Evolutionary conservation across 2,329 filamentous ascomycete species (phyloP).

Genomic region (Alternaria alternata): DNA sequence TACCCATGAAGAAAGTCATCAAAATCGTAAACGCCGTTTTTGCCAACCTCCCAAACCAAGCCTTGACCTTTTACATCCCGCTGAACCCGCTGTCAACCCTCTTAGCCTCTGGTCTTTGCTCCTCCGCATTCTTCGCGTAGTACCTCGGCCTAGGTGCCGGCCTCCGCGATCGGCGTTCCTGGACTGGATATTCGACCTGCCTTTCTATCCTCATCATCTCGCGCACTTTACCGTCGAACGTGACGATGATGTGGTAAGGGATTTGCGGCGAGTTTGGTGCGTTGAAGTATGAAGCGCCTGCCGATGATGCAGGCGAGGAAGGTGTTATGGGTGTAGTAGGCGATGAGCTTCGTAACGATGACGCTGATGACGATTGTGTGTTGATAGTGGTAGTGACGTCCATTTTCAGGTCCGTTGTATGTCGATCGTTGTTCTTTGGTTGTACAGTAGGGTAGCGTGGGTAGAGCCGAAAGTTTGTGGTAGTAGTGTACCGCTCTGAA

Average conservation of each 20-base stretch:
- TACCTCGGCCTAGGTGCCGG: conserved; percentile 18
- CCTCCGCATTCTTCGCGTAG: conserved; percentile 14
- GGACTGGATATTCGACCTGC: conserved; percentile 13
- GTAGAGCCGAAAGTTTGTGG: background rate
- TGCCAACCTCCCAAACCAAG: background rate
- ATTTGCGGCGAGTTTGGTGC: conserved; percentile 25
- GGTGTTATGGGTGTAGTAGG: conserved; percentile 10
- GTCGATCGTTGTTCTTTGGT: conserved; percentile 1
- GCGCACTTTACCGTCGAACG: conserved; percentile 37
- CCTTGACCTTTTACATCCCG: background rate
- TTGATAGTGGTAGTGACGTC: conserved; percentile 3
- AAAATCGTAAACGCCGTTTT: conserved; percentile 2
- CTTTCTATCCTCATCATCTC: conserved; percentile 35
- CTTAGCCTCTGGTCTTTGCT: conserved; percentile 5
- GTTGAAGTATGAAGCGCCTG: conserved; percentile 8
- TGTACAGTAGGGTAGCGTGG: background rate
- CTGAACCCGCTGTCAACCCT: background rate
- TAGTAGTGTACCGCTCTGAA: conserved; percentile 1
- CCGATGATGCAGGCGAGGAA: conserved; percentile 13
- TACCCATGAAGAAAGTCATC: conserved; percentile 4
- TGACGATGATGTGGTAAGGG: conserved; percentile 38
- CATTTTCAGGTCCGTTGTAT: conserved; percentile 8
- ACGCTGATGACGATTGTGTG: background rate
- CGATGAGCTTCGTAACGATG: conserved; percentile 8
- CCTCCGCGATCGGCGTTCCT: conserved; percentile 4